A percentile compares a stretch with the other conserved stretches of the same genome.
These are phyloP conservation scores for Cajanus cajan DNA, from an alignment of 306 rosid genomes.

Conservation along the genomic window DNA sequence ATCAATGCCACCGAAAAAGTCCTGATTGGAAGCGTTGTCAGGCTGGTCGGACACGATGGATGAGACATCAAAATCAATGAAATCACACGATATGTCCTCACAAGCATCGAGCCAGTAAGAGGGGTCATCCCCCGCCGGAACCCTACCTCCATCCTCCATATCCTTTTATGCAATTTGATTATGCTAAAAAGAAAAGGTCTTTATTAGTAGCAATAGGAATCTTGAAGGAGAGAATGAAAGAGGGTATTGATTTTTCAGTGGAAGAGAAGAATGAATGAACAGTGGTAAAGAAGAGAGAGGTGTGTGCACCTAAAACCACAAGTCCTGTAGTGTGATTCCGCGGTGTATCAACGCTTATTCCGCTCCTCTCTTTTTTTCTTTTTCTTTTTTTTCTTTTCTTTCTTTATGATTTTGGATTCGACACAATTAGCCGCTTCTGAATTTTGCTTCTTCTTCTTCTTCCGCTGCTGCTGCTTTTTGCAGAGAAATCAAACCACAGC, in stretches of 20 bases:
- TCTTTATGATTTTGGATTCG: not conserved
- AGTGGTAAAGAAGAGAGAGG: not conserved
- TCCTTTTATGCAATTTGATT: not conserved
- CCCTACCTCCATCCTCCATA: slow-evolving; percentile 61
- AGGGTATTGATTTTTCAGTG: not conserved
- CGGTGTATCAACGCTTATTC: slow-evolving; percentile 50
- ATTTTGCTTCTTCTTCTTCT: slow-evolving; percentile 32
- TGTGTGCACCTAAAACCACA: slow-evolving; percentile 31
- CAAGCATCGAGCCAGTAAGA: slow-evolving; percentile 97
- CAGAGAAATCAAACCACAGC: not conserved
- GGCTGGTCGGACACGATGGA: slow-evolving; percentile 39
- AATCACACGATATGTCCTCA: slow-evolving; percentile 81
- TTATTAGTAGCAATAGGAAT: not conserved
- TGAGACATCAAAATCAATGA: slow-evolving; percentile 58
- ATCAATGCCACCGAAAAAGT: slow-evolving; percentile 93
- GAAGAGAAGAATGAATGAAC: slow-evolving; percentile 16
- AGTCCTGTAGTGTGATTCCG: slow-evolving; percentile 44
- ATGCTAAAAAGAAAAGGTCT: not conserved
- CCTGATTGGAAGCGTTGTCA: slow-evolving; percentile 54
- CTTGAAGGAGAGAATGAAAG: not conserved
- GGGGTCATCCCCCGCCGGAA: slow-evolving; percentile 34
- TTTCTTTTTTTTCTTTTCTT: not conserved
- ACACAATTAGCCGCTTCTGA: slow-evolving; percentile 1
- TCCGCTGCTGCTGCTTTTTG: slow-evolving; percentile 10
- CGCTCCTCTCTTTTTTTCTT: not conserved